Evolutionary conservation across 2,329 filamentous ascomycete species (phyloP).

Genomic region (Aspergillus pseudoglaucus): DNA sequence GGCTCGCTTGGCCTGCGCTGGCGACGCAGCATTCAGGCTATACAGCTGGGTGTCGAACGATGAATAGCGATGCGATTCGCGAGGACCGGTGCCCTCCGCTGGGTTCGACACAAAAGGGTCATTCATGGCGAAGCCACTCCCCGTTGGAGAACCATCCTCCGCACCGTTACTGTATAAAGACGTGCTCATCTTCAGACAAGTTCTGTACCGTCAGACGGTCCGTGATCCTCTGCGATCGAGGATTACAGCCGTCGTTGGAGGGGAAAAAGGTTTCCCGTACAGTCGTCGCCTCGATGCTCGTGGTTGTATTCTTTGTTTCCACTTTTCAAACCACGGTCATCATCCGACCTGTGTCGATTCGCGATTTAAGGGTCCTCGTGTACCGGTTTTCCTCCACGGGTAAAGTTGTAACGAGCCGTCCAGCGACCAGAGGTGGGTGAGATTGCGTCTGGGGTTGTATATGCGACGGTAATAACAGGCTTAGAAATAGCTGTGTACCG

Average conservation of each 20-base stretch:
- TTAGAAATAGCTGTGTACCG: conserved; percentile 5
- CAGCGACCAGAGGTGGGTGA: conserved; percentile 18
- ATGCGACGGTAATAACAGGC: conserved; percentile 7
- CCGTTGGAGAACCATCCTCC: conserved; percentile 9
- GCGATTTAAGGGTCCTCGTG: neutral
- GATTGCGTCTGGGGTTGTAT: neutral
- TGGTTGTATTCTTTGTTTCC: conserved; percentile 6
- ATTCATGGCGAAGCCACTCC: conserved; percentile 27
- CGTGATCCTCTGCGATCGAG: conserved; percentile 15
- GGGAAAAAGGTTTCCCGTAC: conserved; percentile 6
- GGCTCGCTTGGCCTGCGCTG: conserved; percentile 78
- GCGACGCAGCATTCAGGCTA: conserved; percentile 72
- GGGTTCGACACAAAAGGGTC: conserved; percentile 55
- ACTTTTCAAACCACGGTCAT: conserved; percentile 22
- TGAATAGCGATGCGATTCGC: conserved; percentile 63
- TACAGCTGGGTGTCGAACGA: conserved; percentile 77
- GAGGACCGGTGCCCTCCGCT: conserved; percentile 36
- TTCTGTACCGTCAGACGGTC: conserved; percentile 3
- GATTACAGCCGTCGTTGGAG: conserved; percentile 16
- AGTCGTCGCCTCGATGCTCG: conserved; percentile 18
- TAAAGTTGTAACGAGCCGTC: conserved; percentile 19
- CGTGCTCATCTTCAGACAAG: conserved; percentile 1
- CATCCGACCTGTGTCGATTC: conserved; percentile 13
- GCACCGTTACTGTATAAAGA: conserved; percentile 6
- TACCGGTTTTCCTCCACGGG: conserved; percentile 3